Conservation (phyloP, 2,329 filamentous ascomycete species). For the Malbranchea zuffiana region DNA sequence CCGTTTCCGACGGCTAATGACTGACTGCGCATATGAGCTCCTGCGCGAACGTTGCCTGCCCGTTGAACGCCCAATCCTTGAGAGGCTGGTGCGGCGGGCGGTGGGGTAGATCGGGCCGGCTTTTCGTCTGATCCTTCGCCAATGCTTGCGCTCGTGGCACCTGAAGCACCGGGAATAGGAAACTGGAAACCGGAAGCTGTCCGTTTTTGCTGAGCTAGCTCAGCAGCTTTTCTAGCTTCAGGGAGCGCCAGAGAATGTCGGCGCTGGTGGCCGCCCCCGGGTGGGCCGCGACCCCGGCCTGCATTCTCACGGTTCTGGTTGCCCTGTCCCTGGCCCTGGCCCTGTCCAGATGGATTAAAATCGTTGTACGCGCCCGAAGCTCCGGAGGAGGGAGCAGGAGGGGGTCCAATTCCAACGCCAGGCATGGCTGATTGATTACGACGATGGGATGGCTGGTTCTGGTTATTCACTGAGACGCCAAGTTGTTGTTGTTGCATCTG, state of each 20-base stretch:
- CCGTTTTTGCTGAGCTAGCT: slow-evolving; percentile 91
- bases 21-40: slow-evolving; percentile 45
- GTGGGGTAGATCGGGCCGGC: slow-evolving; percentile 11
- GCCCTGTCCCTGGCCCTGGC: slow-evolving; percentile 39
- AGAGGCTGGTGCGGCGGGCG: slow-evolving; percentile 38
- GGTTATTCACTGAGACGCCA: slow-evolving; percentile 55
- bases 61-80: slow-evolving; percentile 54
- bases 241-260: slow-evolving; percentile 89
- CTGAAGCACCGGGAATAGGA: slow-evolving; percentile 60
- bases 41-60: slow-evolving; percentile 80
- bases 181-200: slow-evolving; percentile 94
- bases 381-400: slow-evolving; percentile 81
- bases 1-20: slow-evolving; percentile 49
- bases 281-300: slow-evolving; percentile 64
- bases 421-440: slow-evolving; percentile 96
- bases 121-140: slow-evolving; percentile 46
- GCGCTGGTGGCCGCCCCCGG: slow-evolving; percentile 70
- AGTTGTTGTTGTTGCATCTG: slow-evolving; percentile 48
- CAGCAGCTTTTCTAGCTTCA: slow-evolving; percentile 94
- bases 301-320: slow-evolving; percentile 59
- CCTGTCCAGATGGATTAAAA: slow-evolving; percentile 42
- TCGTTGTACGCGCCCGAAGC: slow-evolving; percentile 74
- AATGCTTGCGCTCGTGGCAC: slow-evolving; percentile 39
- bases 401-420: slow-evolving; percentile 81
- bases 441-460: slow-evolving; percentile 77